Evolutionary conservation across 2,329 filamentous ascomycete genomes (phyloP).

Genomic region (Diaporthe capsici): DNA sequence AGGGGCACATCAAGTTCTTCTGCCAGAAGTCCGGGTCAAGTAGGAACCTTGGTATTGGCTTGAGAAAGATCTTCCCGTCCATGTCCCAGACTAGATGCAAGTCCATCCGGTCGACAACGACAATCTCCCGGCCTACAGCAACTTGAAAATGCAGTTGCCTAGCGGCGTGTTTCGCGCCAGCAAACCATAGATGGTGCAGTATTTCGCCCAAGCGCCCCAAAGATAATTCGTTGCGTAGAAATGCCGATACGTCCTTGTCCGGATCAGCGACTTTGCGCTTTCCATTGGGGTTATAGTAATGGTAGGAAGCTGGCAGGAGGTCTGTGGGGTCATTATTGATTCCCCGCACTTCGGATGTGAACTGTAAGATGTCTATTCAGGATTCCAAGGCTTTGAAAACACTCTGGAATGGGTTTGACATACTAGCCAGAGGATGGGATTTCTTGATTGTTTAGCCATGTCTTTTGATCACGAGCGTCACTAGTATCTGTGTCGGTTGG

Average conservation of each 20-base stretch:
- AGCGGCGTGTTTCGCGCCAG: not conserved
- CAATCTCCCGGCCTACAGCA: not conserved
- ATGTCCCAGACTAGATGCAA: not conserved
- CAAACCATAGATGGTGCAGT: not conserved
- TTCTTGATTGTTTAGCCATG: not conserved
- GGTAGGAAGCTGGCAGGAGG: not conserved
- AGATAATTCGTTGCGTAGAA: not conserved
- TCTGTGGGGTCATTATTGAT: not conserved
- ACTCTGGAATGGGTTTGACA: not conserved
- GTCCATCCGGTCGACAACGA: not conserved
- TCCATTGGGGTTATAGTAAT: not conserved
- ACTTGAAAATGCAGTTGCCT: not conserved
- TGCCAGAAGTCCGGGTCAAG: not conserved
- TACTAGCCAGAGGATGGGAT: not conserved
- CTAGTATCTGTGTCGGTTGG: not conserved
- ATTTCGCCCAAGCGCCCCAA: not conserved
- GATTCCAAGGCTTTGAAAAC: accelerated
- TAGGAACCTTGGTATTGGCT: not conserved
- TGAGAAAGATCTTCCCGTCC: not conserved
- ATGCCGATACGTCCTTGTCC: not conserved
- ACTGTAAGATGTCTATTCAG: not conserved
- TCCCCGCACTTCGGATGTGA: not conserved
- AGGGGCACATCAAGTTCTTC: not conserved
- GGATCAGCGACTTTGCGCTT: not conserved
- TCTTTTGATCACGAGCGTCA: not conserved